Percentiles rank a stretch among this genome's conserved stretches.
These are phyloP conservation scores for Apiospora phragmitis DNA, from an alignment of 2,329 filamentous ascomycete species.

Conservation along the genomic window DNA sequence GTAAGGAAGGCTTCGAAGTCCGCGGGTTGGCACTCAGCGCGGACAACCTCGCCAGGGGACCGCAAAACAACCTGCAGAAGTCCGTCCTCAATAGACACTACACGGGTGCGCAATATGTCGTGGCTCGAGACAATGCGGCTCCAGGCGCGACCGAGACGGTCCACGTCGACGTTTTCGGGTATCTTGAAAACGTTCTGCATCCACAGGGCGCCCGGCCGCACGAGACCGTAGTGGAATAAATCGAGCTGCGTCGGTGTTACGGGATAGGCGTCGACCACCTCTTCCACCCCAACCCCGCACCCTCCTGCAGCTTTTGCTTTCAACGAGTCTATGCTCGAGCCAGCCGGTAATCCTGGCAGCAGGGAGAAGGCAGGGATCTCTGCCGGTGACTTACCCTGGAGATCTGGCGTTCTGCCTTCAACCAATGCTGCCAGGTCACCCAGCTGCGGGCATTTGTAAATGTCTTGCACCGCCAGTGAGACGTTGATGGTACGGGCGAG, in stretches of 20 bases:
- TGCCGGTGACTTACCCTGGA: neutral
- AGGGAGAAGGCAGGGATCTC: neutral
- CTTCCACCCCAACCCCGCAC: neutral
- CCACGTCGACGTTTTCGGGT: neutral
- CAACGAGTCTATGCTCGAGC: neutral
- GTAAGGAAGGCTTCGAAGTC: neutral
- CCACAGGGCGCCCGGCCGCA: neutral
- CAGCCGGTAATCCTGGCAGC: neutral
- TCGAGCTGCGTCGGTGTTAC: neutral
- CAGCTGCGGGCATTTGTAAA: neutral
- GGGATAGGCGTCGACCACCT: neutral
- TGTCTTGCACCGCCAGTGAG: neutral
- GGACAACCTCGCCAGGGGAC: neutral
- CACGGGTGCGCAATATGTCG: neutral
- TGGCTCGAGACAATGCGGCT: neutral
- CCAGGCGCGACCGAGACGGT: neutral
- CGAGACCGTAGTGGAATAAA: neutral
- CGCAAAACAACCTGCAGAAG: neutral
- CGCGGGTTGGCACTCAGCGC: neutral
- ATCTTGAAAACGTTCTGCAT: conserved; percentile 5
- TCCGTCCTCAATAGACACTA: neutral
- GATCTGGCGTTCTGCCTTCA: neutral
- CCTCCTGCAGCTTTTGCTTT: neutral
- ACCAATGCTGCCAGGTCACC: neutral
- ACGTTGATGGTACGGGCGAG: conserved; percentile 15